Percentiles rank a stretch among this genome's conserved stretches.
Conservation (phyloP, 176 grass and related monocot genomes). For the Puya raimondii region DNA sequence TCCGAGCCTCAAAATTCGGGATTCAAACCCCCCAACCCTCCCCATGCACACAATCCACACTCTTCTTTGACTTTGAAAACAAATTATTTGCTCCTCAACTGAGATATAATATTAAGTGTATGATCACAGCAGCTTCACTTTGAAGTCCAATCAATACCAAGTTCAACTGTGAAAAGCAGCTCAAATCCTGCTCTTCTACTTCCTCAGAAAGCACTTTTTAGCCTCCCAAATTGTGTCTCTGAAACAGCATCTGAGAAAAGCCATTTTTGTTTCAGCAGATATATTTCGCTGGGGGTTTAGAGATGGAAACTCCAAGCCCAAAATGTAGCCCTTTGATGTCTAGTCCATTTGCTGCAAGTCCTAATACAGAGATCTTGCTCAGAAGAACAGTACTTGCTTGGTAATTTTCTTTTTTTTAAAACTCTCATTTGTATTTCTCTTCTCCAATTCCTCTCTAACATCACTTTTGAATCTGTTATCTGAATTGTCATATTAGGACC, state of each 20-base stretch:
- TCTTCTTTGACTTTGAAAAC: background rate
- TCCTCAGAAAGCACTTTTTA: no score
- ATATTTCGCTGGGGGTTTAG: background rate
- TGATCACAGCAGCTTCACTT: background rate
- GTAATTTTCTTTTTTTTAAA: slow-evolving; percentile 16
- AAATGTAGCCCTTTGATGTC: slow-evolving; percentile 25
- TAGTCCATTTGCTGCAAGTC: slow-evolving; percentile 57
- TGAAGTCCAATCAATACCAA: background rate
- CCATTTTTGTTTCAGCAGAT: no score
- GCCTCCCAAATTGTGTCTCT: no score
- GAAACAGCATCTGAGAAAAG: no score
- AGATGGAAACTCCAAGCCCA: slow-evolving; percentile 34
- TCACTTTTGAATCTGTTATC: no score
- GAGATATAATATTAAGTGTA: background rate
- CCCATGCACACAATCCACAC: background rate
- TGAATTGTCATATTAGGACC: slow-evolving; percentile 29
- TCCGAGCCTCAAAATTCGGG: slow-evolving; percentile 92
- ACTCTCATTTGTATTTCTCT: no score
- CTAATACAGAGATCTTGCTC: slow-evolving; percentile 45
- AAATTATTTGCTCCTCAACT: background rate
- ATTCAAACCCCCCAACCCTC: slow-evolving; percentile 82
- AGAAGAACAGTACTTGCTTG: slow-evolving; percentile 59
- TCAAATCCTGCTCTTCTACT: no score
- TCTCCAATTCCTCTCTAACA: no score
- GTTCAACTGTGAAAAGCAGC: no score